Base-by-base conservation (phyloP, 192 early-diverging fungal species). In the Entomortierella chlamydospora region DNA sequence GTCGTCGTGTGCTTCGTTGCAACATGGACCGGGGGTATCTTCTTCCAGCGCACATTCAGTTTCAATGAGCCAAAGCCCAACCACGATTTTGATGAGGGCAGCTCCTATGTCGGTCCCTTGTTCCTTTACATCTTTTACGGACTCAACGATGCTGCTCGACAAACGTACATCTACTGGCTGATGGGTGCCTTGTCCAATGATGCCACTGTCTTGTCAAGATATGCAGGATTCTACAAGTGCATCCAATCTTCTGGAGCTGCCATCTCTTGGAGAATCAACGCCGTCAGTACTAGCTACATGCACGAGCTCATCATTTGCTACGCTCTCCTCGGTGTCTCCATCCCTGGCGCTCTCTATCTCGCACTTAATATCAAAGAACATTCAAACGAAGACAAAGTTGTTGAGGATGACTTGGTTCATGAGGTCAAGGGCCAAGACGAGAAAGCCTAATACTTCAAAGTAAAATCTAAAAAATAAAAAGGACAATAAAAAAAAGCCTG, bases 171-270 rank as follows among this genome's bases (percentile, higher is more conserved):
- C 12, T 95, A 96, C 88, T 96, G 93, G 93, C 69, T 95, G 28
- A 89, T 96, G 68, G 95, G 93, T 28, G 86, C 93, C 30, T 78
- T 94, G 49, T 89, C 92, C 18, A 95, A 95, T 82, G 91, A 96
- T 81, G 84, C 86, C 58, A 86, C 87, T 68, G 81, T 84, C 61
- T 81, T 89, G 52, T 84, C 92, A 25, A 87, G 90, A 54, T 93
- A 90, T 69, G 86, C 88, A 66, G 95, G 93, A 7, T 94, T 91
- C 84, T 96, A 96, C 90, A 96, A 96, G 87, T 91, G 90, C 51
- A 91, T 94, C 55, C 94, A 95, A 85, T 91, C 89, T 66, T 86
- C 87, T 64, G 91, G 87, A 17, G 86, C 77, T 55, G 92, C 90
- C 49, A 85, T 93, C 41, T 82, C 88, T 5, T 89, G 90, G 86